These are phyloP conservation scores for Balamuthia mandrillaris DNA, from an alignment of 208 protist genomes.

Conservation along the genomic window DNA sequence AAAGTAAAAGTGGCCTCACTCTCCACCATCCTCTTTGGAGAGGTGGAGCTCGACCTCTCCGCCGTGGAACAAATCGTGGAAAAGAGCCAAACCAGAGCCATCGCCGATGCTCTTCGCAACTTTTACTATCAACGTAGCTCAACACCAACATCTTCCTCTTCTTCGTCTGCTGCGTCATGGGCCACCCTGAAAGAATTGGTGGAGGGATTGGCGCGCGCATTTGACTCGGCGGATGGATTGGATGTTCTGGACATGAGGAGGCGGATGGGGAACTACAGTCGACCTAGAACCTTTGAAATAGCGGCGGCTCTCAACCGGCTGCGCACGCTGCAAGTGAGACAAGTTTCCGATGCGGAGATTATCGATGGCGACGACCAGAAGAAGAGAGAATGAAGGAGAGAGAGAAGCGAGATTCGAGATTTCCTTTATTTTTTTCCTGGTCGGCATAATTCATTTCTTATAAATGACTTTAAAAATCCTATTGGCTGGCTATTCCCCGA, in stretches of 20 bases:
- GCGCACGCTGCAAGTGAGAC: background rate
- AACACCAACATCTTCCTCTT: constrained; percentile 21
- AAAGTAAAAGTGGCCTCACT: constrained; percentile 70
- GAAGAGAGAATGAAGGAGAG: too few relatives aligned
- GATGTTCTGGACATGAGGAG: constrained; percentile 72
- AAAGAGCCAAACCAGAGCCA: constrained; percentile 80
- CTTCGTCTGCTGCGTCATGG: background rate
- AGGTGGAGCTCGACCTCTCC: constrained; percentile 73
- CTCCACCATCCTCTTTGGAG: constrained; percentile 62
- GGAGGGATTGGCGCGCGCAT: background rate
- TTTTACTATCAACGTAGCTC: background rate
- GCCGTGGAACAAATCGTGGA: constrained; percentile 86
- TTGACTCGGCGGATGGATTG: constrained; percentile 46
- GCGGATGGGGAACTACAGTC: constrained; percentile 73
- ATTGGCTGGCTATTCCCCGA: too few relatives aligned
- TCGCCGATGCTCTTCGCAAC: constrained; percentile 69
- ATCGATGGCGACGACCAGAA: too few relatives aligned
- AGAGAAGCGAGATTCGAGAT: too few relatives aligned
- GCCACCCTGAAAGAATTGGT: background rate
- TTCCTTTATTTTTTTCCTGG: too few relatives aligned
- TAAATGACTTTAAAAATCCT: too few relatives aligned
- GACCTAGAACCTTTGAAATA: constrained; percentile 79
- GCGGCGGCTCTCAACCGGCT: constrained; percentile 84
- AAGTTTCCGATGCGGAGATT: too few relatives aligned
- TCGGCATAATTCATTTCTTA: too few relatives aligned